Percentiles rank a stretch among this genome's conserved stretches.
phyloP scores from a whole-genome alignment of 1,284 basidiomycete species.

The Fomitiporia mediterranea region DNA sequence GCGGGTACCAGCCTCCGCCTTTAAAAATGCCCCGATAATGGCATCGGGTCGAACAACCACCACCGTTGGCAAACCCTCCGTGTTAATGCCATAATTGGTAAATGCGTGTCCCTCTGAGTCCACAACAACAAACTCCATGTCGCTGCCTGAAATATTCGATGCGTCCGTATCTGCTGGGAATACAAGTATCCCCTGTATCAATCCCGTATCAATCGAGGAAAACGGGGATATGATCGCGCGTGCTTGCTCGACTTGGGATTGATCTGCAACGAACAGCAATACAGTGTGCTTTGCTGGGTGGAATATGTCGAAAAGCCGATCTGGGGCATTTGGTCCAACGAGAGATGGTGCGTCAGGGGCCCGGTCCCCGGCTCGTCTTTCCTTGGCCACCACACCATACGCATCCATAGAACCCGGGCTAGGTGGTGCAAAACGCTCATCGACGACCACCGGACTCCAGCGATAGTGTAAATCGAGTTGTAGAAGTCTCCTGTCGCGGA shows the following conservation, averaged over 20 bases:
- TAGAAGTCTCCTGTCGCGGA: constrained; percentile 13
- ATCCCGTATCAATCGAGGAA: no score
- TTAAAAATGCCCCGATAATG: constrained; percentile 36
- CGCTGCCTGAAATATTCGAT: not conserved
- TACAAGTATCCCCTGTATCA: not conserved
- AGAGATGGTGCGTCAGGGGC: constrained; percentile 23
- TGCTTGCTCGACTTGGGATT: not conserved
- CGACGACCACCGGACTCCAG: constrained; percentile 24
- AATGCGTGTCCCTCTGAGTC: constrained; percentile 36
- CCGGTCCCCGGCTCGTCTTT: constrained; percentile 21
- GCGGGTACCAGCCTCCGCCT: constrained; percentile 28
- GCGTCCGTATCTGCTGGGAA: not conserved
- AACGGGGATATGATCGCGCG: no score
- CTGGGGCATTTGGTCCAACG: not conserved
- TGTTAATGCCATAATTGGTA: constrained; percentile 30
- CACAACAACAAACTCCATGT: constrained; percentile 31
- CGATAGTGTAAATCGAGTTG: constrained; percentile 25
- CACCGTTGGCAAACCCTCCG: constrained; percentile 29
- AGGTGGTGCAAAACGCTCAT: constrained; percentile 12
- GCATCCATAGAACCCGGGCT: constrained; percentile 1
- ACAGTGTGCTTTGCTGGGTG: constrained; percentile 20
- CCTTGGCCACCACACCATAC: constrained; percentile 8
- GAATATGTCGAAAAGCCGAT: constrained; percentile 22
- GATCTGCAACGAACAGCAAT: constrained; percentile 15
- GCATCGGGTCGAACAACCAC: constrained; percentile 38